Base-by-base conservation (phyloP, 1,284 basidiomycete genomes). In the Amylostereum areolatum region DNA sequence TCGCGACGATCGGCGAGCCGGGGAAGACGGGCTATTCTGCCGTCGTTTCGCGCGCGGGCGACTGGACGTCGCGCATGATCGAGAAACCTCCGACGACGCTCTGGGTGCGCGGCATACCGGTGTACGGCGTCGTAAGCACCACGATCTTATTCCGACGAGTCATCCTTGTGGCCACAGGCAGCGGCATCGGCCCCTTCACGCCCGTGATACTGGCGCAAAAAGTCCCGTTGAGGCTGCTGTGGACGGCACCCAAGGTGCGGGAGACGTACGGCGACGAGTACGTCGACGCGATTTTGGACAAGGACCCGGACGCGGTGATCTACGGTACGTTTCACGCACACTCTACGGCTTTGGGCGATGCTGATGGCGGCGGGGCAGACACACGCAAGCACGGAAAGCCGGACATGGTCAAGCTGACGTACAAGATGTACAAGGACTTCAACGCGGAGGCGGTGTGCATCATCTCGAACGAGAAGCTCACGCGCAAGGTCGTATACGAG, bases 91-190 rank as follows among this genome's bases (percentile, higher is more conserved):
- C 79, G 1, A 73, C 65, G n/a, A 52, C 73, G 45, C 61, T 83
- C 18, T 81, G 76, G 76, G 74, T 80, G 32, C 71, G 78, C 46
- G 78, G 78, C n/a, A 68, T 76, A 25, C 79, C 80, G 4, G 74
- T 74, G n/a, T 78, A 70, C 53, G 78, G 79, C 43, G 78, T 81
- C n/a, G 64, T 82, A 44, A 70, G 76, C 42, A 78, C 81, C 48
- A 73, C 74, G 3, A 70, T 76, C 2, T 65, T 83, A 49, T 83
- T 83, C 68, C 71, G 74, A 27, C 71, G 78, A 28, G 57, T 82
- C n/a, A 72, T 83, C 8, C 67, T 82, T 46, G 80, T 83, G 29
- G 78, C 79, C 11, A 80, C 78, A 24, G 78, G 78, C n/a, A 78
- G 74, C 47, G 80, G 80, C 39, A 81, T 83, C 53, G 79, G 78